A percentile compares a stretch with the other conserved stretches of the same genome.
Evolutionary conservation across 129 eudicot genomes (phyloP).

Genomic region (Glebionis coronaria): DNA sequence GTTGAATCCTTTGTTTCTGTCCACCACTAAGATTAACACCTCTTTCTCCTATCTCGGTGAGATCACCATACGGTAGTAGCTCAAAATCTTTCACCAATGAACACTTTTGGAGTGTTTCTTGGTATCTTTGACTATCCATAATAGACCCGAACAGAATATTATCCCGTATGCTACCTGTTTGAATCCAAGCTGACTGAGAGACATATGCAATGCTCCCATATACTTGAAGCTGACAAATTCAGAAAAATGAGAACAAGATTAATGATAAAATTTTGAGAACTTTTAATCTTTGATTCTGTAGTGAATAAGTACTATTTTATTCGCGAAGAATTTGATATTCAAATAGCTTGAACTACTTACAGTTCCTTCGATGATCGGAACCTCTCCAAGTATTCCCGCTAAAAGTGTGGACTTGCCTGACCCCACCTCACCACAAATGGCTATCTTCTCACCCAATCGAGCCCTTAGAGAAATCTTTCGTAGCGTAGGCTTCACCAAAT

Average conservation of each 20-base stretch:
- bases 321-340: not conserved
- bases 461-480: conserved; percentile 57
- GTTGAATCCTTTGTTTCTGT: conserved; percentile 94
- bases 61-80: conserved; percentile 62
- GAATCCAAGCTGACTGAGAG: conserved; percentile 96
- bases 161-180: conserved; percentile 88
- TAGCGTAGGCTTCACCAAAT: conserved; percentile 54
- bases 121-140: conserved; percentile 62
- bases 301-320: not conserved
- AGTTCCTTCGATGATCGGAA: conserved; percentile 63
- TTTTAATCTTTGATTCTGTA: not conserved
- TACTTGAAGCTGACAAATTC: conserved; percentile 52
- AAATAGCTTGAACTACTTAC: conserved; percentile 44
- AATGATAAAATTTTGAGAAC: not conserved
- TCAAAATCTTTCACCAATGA: conserved; percentile 78
- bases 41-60: conserved; percentile 91
- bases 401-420: conserved; percentile 95
- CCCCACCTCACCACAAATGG: conserved; percentile 96
- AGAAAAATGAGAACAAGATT: conserved; percentile 12
- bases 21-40: conserved; percentile 99
- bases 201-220: conserved; percentile 85
- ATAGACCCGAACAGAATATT: conserved; percentile 74
- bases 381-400: conserved; percentile 92
- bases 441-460: conserved; percentile 65
- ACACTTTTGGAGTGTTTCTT: conserved; percentile 71